Base-by-base conservation (phyloP, 139 green algal species). In the Asterochloris sp. region DNA sequence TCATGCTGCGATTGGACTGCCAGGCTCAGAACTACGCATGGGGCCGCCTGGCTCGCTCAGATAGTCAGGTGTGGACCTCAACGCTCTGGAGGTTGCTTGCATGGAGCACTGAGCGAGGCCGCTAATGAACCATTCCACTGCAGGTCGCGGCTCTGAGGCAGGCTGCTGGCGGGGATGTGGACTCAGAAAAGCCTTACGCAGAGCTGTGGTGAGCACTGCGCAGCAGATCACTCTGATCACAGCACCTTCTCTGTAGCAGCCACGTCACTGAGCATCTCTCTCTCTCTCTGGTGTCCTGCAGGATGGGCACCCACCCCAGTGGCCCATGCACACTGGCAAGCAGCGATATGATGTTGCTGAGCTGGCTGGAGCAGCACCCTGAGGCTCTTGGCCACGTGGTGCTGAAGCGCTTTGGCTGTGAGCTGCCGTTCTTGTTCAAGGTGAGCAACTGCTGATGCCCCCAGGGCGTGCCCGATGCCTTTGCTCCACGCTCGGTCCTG, bases 381-480 rank as follows among this genome's bases (percentile, higher is more conserved):
- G 73, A 90, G 62, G 83, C 92, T 9, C 87, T 99, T 26, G 96
- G 96, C 1, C 62, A 85, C 8, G 79, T 84, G 0, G 87, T 96
- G 16, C 13, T 83, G 21, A 28, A 89, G 8, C 82, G 80, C 24
- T 99, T 97, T 86, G 93, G 91, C 11, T 66, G 61, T 23, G 86
- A 94, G 38, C 87, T 99, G 62, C 97, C 97, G 1, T 99, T 96
- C 82, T 86, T 99, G 24, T 97, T 98, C 89, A 99, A 99, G 90
- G 97, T 83, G 54, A 15, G 23, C 17, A 14, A 38, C 9, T 26
- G 17, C 8, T 2, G 66, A 6, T 54, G 38, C 38, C 38, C 38
- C 38, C 38, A 54, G 38, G 38, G 38, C 38, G 6, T 54, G 38
- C 38, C 38, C 38, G 38, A 54, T 6, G 38, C 38, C 38, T 54